Evolutionary conservation across 176 grass and related monocot genomes (phyloP), one percentile per base, ranked within the genome.

Genomic region (Chloris gayana): DNA sequence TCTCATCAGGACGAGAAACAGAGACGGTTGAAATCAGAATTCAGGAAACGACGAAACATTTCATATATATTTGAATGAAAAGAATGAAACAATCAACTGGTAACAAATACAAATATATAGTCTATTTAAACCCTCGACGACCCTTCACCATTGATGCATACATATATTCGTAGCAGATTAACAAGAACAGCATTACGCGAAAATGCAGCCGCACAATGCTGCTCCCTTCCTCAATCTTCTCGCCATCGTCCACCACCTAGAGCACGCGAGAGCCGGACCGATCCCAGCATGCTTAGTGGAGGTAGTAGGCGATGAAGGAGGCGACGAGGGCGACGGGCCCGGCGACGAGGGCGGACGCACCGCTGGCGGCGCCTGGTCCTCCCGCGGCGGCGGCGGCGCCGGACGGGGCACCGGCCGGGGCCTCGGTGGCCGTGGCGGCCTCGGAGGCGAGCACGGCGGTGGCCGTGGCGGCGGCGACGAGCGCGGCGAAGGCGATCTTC

Each of bases 221-320:
- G 45, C 45, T 3, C 29, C 3, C 69, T 29, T 33, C 70, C 44
- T 49, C 15, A 5, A 49, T 18, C 26, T 17, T 26, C 14, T 71
- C 22, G 5, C 14, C 38, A 17, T 7, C 67, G 5, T 14, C 38
- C 38, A 25, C 38, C 22, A 1, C 30, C 53, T 9, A 10, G 10
- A 44, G 41, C 41, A 44, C 41, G 41, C 41, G 41, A 44, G 41
- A 44, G 41, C 41, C 9, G 41, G 41, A 44, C 11, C 41, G 41
- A 44, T 44, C 41, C 41, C 9, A 44, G 41, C 41, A 9, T 10
- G 61, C 45, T 82, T 15, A 88, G 62, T 84, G 81, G 53, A 88
- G 87, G 76, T 84, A 88, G 50, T 84, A 88, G 2, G 70, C 81
- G 87, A 88, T 76, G 63, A 88, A 74, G 70, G 76, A 80, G 81